Evolutionary conservation across 2,329 filamentous ascomycete genomes (phyloP).

Genomic region (Fusarium annulatum): DNA sequence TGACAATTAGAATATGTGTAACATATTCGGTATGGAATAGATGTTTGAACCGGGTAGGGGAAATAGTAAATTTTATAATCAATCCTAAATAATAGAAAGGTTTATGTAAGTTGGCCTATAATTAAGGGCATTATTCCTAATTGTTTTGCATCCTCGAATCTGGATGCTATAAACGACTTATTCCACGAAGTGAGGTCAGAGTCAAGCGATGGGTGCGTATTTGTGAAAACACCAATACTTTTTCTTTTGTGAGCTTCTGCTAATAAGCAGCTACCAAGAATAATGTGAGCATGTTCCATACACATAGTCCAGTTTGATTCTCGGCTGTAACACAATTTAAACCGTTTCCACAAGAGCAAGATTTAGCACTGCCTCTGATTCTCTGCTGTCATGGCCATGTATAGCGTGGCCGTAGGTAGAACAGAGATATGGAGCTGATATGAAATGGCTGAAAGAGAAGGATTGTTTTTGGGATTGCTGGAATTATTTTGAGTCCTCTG

Average conservation of each 20-base stretch:
- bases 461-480: not conserved
- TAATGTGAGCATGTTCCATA: fast-evolving
- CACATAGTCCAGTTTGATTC: fast-evolving
- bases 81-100: fast-evolving
- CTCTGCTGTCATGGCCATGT: not conserved
- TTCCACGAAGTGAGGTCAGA: fast-evolving
- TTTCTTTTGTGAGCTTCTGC: too few species aligned
- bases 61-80: not conserved
- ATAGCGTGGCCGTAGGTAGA: not conserved
- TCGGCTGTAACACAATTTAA: not conserved
- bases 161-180: fast-evolving
- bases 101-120: fast-evolving
- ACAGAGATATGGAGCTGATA: too few species aligned
- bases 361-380: fast-evolving
- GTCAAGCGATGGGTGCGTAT: fast-evolving
- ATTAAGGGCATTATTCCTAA: fast-evolving
- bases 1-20: fast-evolving
- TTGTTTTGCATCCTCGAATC: fast-evolving
- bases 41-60: not conserved
- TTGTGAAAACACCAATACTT: not conserved
- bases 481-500: fast-evolving
- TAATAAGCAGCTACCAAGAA: fast-evolving
- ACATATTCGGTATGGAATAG: not conserved
- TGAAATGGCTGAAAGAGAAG: not conserved
- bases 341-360: not conserved